Conservation (phyloP, 192 early-diverging fungal species). For the Backusella luteola region DNA sequence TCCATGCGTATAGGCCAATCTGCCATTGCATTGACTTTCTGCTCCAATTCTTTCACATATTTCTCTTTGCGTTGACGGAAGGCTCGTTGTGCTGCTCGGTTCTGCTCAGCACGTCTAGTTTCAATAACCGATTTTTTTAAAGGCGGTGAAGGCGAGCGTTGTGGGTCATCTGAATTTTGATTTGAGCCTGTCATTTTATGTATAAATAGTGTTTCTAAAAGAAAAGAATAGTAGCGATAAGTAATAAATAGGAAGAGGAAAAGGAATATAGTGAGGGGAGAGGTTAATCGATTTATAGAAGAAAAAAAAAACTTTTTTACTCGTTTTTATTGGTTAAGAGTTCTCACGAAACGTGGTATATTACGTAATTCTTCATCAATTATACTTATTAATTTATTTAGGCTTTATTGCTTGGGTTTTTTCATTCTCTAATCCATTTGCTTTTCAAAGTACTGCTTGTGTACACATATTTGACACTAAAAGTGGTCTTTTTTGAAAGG, state of each 20-base stretch:
- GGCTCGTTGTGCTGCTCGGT: conserved; percentile 47
- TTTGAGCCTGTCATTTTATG: neutral
- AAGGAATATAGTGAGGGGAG: neutral
- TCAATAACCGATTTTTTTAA: conserved; percentile 9
- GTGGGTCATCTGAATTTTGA: neutral
- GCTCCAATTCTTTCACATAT: conserved; percentile 68
- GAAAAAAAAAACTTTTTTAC: neutral
- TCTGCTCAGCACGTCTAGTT: conserved; percentile 36
- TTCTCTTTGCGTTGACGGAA: conserved; percentile 88
- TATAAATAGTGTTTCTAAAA: neutral
- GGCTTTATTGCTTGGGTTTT: neutral
- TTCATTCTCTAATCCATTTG: neutral
- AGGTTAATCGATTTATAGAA: conserved; percentile 3
- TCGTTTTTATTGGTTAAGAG: neutral
- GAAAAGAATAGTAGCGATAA: neutral
- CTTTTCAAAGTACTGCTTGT: neutral
- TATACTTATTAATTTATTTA: neutral
- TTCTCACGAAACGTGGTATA: conserved; percentile 15
- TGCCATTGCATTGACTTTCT: conserved; percentile 13
- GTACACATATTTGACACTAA: neutral
- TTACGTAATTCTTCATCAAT: conserved; percentile 6
- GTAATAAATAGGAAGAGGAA: neutral
- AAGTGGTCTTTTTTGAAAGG: neutral
- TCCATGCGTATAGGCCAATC: conserved; percentile 13
- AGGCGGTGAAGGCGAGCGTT: neutral